Evolutionary conservation across 1,284 basidiomycete genomes (phyloP), one percentile per base, ranked within the genome.

Genomic region (Cryptococcus sp.): DNA sequence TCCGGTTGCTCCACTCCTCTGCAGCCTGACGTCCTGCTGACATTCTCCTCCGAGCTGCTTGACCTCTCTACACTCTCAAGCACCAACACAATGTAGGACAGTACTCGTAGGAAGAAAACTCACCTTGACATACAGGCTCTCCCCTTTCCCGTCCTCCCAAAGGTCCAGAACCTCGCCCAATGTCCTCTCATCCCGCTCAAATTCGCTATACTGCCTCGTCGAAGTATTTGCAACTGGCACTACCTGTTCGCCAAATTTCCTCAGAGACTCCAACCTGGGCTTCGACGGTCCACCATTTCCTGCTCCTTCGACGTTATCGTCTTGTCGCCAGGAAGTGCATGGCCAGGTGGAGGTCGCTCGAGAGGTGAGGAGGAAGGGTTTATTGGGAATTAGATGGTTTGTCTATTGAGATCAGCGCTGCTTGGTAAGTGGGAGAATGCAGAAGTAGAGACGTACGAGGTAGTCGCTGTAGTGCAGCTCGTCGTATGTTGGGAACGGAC

Each of bases 111-210:
- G n/a, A n/a, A n/a, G n/a, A 26, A 6, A 14, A 28, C 39, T 16
- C 23, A 43, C 41, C 41, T 80, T 80, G 47, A 79, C 73, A 62
- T 81, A 81, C 10, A 76, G 50, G 0, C 64, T 65, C 11, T 39
- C 46, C 0, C 54, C 65, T 1, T 48, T 24, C 0, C 61, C 71
- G 0, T 19, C 24, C 24, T 63, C 56, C 76, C 76, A 78, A 0
- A 68, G 43, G 22, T 70, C 68, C 2, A 76, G 50, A 1, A 77
- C 70, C 2, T 74, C 65, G 4, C 54, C 52, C 1, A 78, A 59
- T 0, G 56, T 57, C n/a, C 63, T 53, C 48, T 74, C 71, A 0
- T 53, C 49, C 4, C 72, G 59, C 34, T 63, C 61, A 42, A 74
- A 74, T 46, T 73, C 69, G 43, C 68, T 71, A 46, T 61, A 70